Conservation (phyloP, 1,284 basidiomycete species). For the Phenoliferia sp. region DNA sequence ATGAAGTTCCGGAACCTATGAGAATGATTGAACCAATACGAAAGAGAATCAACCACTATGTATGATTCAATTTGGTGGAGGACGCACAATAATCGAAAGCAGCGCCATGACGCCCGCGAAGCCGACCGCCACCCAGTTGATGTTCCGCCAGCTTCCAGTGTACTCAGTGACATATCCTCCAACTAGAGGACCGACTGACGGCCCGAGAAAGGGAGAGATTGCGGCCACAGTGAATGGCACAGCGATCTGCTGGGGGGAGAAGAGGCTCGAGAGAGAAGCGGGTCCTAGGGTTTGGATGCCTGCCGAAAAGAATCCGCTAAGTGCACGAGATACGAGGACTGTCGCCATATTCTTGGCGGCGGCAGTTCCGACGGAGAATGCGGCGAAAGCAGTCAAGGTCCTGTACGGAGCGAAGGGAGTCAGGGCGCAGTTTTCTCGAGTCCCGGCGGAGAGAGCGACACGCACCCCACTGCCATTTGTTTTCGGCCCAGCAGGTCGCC, state of each 20-base stretch:
- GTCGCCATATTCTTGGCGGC: not conserved
- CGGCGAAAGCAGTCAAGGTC: not conserved
- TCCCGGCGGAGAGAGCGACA: not conserved
- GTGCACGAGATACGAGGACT: not conserved
- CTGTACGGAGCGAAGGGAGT: not conserved
- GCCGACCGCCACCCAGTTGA: not conserved
- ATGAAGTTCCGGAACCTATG: not conserved
- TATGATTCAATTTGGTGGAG: no score
- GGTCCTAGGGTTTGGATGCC: not conserved
- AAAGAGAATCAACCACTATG: no score
- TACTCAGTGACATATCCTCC: not conserved
- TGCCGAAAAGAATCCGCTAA: not conserved
- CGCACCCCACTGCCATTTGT: not conserved
- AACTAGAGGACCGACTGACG: not conserved
- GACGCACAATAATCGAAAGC: not conserved
- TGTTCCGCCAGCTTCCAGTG: not conserved
- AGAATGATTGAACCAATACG: not conserved
- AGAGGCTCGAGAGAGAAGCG: not conserved
- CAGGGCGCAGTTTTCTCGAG: not conserved
- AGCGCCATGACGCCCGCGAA: not conserved
- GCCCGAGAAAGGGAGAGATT: not conserved
- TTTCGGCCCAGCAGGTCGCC: not conserved
- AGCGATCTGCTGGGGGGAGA: not conserved
- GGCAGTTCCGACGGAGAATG: not conserved
- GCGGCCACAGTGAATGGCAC: not conserved